These are phyloP conservation scores for Amaranthus cruentus DNA, from an alignment of 148 eudicot species.

Conservation along the genomic window DNA sequence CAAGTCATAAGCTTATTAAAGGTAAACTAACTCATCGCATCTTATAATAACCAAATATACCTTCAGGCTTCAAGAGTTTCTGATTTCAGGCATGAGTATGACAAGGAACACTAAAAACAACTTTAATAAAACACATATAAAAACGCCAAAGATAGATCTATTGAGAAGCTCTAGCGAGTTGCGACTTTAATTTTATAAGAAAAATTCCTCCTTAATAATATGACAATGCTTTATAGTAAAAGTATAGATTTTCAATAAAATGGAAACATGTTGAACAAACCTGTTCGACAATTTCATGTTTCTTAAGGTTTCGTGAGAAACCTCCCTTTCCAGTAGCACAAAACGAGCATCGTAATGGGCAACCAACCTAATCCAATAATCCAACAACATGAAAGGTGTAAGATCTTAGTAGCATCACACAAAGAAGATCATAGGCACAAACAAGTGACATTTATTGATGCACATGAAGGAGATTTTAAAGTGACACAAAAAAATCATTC, in stretches of 20 bases:
- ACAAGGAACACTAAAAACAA: neutral
- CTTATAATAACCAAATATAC: neutral
- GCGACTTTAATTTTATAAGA: neutral
- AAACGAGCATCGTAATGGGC: constrained; percentile 92
- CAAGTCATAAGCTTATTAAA: constrained; percentile 1
- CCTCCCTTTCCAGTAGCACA: constrained; percentile 99
- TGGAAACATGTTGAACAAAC: constrained; percentile 34
- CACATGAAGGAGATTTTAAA: neutral
- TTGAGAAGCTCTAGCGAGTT: neutral
- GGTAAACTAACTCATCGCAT: neutral
- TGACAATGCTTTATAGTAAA: constrained; percentile 1
- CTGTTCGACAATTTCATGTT: constrained; percentile 98
- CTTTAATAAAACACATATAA: neutral
- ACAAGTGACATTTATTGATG: neutral
- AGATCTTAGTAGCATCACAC: neutral
- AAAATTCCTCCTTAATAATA: neutral
- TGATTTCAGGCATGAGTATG: neutral
- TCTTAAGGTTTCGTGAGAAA: constrained; percentile 82
- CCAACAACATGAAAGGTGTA: constrained; percentile 13
- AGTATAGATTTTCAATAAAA: neutral
- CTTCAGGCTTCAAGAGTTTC: neutral
- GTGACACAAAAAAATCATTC: neutral
- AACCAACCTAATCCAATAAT: constrained; percentile 66
- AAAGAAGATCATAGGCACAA: neutral
- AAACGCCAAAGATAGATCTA: neutral